Percentiles rank a stretch among this genome's conserved stretches.
Conservation (phyloP, 2,329 filamentous ascomycete species). For the Biscogniauxia marginata region DNA sequence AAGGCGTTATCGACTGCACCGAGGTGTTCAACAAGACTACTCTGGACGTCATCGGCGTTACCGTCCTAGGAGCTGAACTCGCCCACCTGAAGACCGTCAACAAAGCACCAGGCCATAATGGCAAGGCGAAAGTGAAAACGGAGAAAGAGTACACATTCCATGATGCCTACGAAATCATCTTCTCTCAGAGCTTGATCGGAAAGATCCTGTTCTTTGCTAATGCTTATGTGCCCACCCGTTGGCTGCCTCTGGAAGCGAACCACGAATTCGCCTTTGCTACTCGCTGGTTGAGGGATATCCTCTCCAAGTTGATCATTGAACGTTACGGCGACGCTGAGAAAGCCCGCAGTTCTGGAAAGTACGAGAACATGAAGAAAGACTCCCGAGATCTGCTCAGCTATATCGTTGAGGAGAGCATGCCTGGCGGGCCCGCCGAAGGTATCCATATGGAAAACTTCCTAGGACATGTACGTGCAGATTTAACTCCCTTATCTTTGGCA, state of each 20-base stretch:
- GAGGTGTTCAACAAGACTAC: conserved; percentile 9
- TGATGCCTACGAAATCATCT: conserved; percentile 7
- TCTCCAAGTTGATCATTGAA: conserved; percentile 5
- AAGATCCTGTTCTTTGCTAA: conserved; percentile 8
- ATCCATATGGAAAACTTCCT: conserved; percentile 32
- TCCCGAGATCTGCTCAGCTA: conserved; percentile 13
- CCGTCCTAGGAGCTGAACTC: conserved; percentile 8
- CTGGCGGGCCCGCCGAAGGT: conserved; percentile 12
- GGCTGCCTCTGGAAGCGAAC: conserved; percentile 5
- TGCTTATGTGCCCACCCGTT: conserved; percentile 7
- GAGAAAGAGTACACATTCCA: conserved; percentile 5
- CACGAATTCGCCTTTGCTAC: conserved; percentile 6
- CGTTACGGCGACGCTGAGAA: conserved; percentile 1
- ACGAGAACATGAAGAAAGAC: conserved; percentile 6
- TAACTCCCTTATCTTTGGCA: not conserved
- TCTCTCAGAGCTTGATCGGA: conserved; percentile 4
- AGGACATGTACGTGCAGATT: conserved; percentile 13
- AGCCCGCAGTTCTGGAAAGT: conserved; percentile 5
- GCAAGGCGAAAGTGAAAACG: not conserved
- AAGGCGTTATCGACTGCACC: conserved; percentile 5
- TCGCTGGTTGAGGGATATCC: conserved; percentile 3
- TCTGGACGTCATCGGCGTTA: conserved; percentile 10
- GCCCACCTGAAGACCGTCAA: conserved; percentile 6
- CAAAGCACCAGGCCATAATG: not conserved
- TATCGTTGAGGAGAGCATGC: conserved; percentile 16